These are phyloP conservation scores for Boletus sp. DNA, from an alignment of 768 basidiomycete genomes.

Conservation along the genomic window DNA sequence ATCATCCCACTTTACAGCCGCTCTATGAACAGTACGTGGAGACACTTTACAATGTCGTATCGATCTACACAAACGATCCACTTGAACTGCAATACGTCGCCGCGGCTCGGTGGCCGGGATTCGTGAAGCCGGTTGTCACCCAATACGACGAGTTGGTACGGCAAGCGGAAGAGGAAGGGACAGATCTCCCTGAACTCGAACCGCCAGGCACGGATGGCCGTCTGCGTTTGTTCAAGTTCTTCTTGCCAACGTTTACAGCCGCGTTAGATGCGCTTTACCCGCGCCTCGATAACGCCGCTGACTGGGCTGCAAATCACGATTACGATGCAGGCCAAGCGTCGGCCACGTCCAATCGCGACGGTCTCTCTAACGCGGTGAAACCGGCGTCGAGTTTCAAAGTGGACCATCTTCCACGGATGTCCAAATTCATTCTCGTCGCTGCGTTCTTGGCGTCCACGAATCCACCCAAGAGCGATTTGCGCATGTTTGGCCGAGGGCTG, in stretches of 20 bases:
- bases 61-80: conserved; percentile 63
- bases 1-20: conserved; percentile 53
- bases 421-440: conserved; percentile 73
- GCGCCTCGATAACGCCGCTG: conserved; percentile 58
- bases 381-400: conserved; percentile 18
- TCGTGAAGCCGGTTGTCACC: conserved; percentile 65
- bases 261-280: conserved; percentile 72
- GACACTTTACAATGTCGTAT: conserved; percentile 58
- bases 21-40: conserved; percentile 66
- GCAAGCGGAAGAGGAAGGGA: conserved; percentile 22
- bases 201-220: conserved; percentile 56
- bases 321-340: conserved; percentile 32
- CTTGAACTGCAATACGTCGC: conserved; percentile 74
- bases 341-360: background rate
- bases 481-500: conserved; percentile 77
- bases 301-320: conserved; percentile 57
- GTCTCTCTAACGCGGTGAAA: conserved; percentile 3
- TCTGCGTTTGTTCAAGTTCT: conserved; percentile 62
- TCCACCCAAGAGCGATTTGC: conserved; percentile 72
- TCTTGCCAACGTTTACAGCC: conserved; percentile 57
- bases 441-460: conserved; percentile 85
- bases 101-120: conserved; percentile 79
- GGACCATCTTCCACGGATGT: conserved; percentile 56
- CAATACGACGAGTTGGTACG: conserved; percentile 34
- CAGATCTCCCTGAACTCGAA: conserved; percentile 28